phyloP scores from a whole-genome alignment of 2,329 filamentous ascomycete genomes.

The Epichloe baconii region DNA sequence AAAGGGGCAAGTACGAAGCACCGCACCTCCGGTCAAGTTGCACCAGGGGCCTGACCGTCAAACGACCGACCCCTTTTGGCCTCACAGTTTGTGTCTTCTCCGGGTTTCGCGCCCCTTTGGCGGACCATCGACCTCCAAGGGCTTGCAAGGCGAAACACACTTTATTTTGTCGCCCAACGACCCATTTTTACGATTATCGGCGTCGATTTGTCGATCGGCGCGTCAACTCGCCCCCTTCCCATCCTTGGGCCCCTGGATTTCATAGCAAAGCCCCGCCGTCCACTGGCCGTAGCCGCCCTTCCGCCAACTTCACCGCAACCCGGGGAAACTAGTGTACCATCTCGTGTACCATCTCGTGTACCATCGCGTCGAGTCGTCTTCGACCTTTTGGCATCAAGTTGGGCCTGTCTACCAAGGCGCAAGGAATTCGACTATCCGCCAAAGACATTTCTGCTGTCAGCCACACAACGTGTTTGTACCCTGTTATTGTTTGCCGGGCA shows the following conservation, averaged over 20 bases:
- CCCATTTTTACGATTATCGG: background rate
- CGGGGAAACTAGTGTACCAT: background rate
- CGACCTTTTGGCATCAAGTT: slow-evolving; percentile 1
- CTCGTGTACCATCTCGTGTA: background rate
- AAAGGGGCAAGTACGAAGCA: background rate
- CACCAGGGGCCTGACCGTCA: background rate
- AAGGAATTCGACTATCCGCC: background rate
- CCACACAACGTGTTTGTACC: background rate
- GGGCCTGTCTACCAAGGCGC: background rate
- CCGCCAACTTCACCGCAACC: slow-evolving; percentile 1
- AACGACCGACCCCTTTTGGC: background rate
- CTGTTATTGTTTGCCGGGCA: background rate
- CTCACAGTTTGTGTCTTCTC: background rate
- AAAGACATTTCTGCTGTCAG: background rate
- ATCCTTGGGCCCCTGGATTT: background rate
- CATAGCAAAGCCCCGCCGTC: slow-evolving; percentile 1
- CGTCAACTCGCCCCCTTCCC: background rate
- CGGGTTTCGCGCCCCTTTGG: background rate
- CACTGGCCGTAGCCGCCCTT: slow-evolving; percentile 3
- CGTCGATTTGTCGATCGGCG: background rate
- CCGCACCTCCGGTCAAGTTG: background rate
- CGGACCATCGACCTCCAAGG: background rate
- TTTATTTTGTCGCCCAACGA: background rate
- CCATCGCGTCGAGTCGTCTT: background rate
- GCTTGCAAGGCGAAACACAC: background rate